Percentiles rank a stretch among this genome's conserved stretches.
phyloP scores from a whole-genome alignment of 1,284 basidiomycete genomes.

The Gastroboletus turbinatus region DNA sequence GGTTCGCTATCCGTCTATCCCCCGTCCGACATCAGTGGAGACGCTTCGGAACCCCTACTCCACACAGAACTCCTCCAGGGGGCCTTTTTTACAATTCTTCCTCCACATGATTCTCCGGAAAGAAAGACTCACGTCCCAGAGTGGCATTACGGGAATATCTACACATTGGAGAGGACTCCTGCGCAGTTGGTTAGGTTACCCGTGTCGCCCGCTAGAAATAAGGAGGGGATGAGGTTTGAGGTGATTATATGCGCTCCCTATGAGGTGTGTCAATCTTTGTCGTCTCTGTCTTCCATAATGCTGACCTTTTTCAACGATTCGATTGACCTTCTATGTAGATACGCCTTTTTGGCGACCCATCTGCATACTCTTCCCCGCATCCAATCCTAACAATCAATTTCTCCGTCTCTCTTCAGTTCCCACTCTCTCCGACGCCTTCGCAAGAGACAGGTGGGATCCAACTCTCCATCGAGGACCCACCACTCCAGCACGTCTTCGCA shows the following conservation, averaged over 20 bases:
- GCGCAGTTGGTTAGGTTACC: conserved; percentile 53
- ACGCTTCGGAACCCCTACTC: conserved; percentile 38
- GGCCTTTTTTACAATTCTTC: conserved; percentile 66
- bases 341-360: conserved; percentile 75
- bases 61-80: conserved; percentile 53
- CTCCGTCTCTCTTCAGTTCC: conserved; percentile 42
- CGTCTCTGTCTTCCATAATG: neutral
- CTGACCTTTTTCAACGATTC: neutral
- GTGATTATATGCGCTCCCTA: conserved; percentile 40
- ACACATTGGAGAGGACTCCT: conserved; percentile 52
- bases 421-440: conserved; percentile 8
- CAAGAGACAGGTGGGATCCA: neutral
- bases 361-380: conserved; percentile 36
- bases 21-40: conserved; percentile 26
- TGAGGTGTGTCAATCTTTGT: conserved; percentile 20
- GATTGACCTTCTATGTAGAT: conserved; percentile 47
- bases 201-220: conserved; percentile 38
- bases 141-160: conserved; percentile 79
- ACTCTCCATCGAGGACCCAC: neutral
- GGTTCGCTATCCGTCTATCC: conserved; percentile 59
- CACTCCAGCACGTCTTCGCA: conserved; percentile 43
- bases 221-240: conserved; percentile 62
- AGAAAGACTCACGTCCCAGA: conserved; percentile 38
- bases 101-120: conserved; percentile 30
- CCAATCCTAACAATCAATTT: conserved; percentile 56